A percentile compares a stretch with the other conserved stretches of the same genome.
phyloP scores from a whole-genome alignment of 805 yeast species.

The Kodamaea restingae region DNA sequence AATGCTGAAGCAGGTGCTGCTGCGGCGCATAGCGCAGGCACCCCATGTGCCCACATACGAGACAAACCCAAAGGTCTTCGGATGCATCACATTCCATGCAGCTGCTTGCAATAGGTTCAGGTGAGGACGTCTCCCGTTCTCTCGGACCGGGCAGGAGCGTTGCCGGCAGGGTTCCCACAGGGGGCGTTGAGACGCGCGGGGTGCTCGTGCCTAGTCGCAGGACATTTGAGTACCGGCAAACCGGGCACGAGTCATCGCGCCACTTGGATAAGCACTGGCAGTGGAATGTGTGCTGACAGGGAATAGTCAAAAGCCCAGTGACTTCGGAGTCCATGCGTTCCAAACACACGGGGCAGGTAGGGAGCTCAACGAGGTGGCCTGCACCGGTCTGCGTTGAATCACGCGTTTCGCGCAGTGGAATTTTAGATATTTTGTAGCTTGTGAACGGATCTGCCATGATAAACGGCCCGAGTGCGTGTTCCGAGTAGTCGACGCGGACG shows the following conservation, averaged over 20 bases:
- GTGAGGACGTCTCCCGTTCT: too few species aligned
- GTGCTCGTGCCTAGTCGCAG: slow-evolving; percentile 8
- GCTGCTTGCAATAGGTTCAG: too few species aligned
- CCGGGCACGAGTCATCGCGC: slow-evolving; percentile 89
- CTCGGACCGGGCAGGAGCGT: too few species aligned
- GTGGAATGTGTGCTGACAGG: slow-evolving; percentile 92
- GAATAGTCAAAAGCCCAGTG: slow-evolving; percentile 80
- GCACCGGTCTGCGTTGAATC: too few species aligned
- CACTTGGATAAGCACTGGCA: slow-evolving; percentile 84
- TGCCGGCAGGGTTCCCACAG: too few species aligned
- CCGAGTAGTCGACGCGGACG: slow-evolving; percentile 37
- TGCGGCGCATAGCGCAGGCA: slow-evolving; percentile 79
- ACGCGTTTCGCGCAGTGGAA: too few species aligned
- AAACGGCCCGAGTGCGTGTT: slow-evolving; percentile 50
- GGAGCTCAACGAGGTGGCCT: slow-evolving; percentile 52
- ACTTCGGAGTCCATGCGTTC: slow-evolving; percentile 80
- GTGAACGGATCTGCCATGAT: slow-evolving; percentile 73
- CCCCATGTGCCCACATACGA: slow-evolving; percentile 88
- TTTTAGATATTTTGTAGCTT: too few species aligned
- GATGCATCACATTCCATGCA: slow-evolving; percentile 45
- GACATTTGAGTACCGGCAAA: slow-evolving; percentile 70
- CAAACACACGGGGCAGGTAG: slow-evolving; percentile 90
- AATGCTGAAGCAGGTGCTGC: slow-evolving; percentile 84
- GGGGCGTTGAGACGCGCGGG: not conserved
- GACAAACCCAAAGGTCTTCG: slow-evolving; percentile 79